These are phyloP conservation scores for Herpetospermum pedunculosum DNA, from an alignment of 306 rosid species.

Conservation along the genomic window DNA sequence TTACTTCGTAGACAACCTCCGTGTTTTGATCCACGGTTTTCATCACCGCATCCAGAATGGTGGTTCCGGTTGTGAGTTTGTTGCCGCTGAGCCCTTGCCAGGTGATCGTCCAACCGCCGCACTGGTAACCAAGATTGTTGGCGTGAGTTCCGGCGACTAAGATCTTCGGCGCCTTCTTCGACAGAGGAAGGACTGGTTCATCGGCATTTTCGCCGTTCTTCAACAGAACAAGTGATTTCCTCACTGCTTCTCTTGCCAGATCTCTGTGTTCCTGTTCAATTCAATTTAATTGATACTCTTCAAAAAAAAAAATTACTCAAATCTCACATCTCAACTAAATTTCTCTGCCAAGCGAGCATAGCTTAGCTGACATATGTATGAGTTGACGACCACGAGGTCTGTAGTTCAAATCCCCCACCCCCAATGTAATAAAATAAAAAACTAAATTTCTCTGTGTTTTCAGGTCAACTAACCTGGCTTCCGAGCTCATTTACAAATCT, in stretches of 20 bases:
- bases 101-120: conserved; percentile 11
- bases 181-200: not conserved
- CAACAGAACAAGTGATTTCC: conserved; percentile 13
- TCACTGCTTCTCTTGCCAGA: conserved; percentile 15
- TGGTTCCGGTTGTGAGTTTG: conserved; percentile 13
- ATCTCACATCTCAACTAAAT: no score
- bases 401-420: no score
- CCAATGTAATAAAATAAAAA: no score
- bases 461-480: conserved; percentile 14
- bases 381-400: no score
- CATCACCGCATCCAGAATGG: conserved; percentile 5
- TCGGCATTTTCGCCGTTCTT: conserved; percentile 6
- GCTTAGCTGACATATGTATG: no score
- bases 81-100: conserved; percentile 11
- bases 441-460: not conserved
- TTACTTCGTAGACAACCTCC: not conserved
- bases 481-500: conserved; percentile 28
- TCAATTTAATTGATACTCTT: not conserved
- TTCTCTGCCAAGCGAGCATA: no score
- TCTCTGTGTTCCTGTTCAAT: conserved; percentile 11
- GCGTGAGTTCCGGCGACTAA: conserved; percentile 15
- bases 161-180: conserved; percentile 2
- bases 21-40: conserved; percentile 6
- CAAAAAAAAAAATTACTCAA: no score
- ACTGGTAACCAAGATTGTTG: conserved; percentile 9